Evolutionary conservation across 768 basidiomycete genomes (phyloP), one percentile per base, ranked within the genome.

Genomic region (Naganishia randhawae): DNA sequence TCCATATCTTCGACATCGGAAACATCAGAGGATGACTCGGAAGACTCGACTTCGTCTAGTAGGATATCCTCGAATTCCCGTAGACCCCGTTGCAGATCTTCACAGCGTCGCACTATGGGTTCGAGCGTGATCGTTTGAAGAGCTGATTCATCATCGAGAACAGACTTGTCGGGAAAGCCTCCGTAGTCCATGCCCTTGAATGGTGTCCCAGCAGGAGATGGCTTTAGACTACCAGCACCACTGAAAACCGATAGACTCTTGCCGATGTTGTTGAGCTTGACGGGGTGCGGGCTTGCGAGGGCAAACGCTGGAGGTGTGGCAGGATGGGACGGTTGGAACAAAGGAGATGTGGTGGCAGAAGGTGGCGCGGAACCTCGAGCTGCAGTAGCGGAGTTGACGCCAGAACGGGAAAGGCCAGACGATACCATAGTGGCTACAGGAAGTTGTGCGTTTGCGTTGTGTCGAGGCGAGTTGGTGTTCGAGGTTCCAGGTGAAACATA

Each of bases 31-130:
- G 66, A 67, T 9, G 66, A 67, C 14, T 55, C 52, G 53, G 66
- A 67, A 19, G 66, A 62, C 35, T 62, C 67, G 67, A 62, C 68
- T 14, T 69, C 68, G 50, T 63, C 68, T 37, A 69, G 63, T 39
- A 69, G 39, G 29, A 64, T 69, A n/a, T 52, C 41, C 27, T 69
- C 54, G 50, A 69, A 69, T 55, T 67, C 66, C 27, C 39, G 53
- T 22, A 67, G 32, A 3, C 39, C 66, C 13, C 45, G 39, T 27
- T 67, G 39, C 14, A 67, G 29, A 27, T 39, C 27, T 11, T 61
- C 37, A 25, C 57, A 61, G 22, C 57, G 57, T 61, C 57, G 57
- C 14, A 42, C 42, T 31, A 61, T 50, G 8, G 53, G 53, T 41
- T 67, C 55, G 33, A 54, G 53, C 22, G 50, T 54, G 5, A 31